Evolutionary conservation across 768 basidiomycete species (phyloP).

Genomic region (Mycena vulgaris): DNA sequence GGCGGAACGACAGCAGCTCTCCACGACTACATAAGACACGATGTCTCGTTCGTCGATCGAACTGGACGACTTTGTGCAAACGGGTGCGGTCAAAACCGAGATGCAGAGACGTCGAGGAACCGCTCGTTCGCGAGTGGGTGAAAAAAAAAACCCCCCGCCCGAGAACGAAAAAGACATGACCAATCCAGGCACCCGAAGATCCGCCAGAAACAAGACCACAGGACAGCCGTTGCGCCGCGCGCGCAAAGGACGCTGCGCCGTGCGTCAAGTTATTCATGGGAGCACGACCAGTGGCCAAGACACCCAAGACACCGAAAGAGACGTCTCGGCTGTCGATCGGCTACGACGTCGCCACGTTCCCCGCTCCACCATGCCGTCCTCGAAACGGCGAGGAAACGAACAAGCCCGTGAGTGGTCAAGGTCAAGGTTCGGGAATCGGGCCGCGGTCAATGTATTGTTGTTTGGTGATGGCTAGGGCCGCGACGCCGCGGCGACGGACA

Average conservation of each 20-base stretch:
- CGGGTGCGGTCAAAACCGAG: no score
- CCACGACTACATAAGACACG: neutral
- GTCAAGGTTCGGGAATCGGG: constrained; percentile 17
- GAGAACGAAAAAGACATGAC: no score
- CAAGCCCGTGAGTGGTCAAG: neutral
- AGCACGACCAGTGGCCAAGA: neutral
- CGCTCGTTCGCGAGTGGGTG: neutral
- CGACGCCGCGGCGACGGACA: no score
- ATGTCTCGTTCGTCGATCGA: neutral
- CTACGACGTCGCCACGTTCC: no score
- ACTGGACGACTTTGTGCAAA: no score
- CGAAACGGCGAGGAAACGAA: no score
- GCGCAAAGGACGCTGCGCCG: neutral
- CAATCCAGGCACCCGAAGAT: neutral
- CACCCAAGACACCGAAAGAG: no score
- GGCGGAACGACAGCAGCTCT: no score
- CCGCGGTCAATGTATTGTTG: constrained; percentile 7
- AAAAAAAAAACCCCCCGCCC: neutral
- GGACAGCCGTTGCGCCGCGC: neutral
- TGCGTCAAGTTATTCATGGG: neutral
- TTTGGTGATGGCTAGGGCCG: constrained; percentile 1
- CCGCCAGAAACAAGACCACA: neutral
- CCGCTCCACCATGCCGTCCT: no score
- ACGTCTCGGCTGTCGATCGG: no score
- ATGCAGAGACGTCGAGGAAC: neutral